Base-by-base conservation (phyloP, 805 yeast genomes). In the Ogataea methanolica region DNA sequence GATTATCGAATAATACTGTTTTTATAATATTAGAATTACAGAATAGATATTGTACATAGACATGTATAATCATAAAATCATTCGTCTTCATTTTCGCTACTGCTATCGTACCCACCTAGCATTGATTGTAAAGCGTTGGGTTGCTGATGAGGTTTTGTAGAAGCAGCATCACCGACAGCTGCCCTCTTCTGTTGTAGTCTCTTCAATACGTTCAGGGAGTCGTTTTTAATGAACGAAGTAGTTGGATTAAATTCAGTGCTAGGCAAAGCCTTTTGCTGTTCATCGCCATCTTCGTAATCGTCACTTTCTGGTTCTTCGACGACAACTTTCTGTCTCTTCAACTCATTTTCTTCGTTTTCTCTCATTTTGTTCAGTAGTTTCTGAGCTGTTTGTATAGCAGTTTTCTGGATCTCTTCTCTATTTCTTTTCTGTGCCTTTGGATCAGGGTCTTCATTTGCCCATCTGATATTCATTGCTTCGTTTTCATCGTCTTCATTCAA, bases 391-490 rank as follows among this genome's bases (percentile, higher is more conserved):
- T 77, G 75, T 42, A 80, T 63, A 0, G 88, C 82, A 35, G 65
- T 59, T 47, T 77, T 76, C 48, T 83, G 85, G 40, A 73, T 48
- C 29, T 73, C 68, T 41, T 76, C 67, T 55, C 77, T 72, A 37
- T 72, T 78, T 53, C 79, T 69, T 45, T 61, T 69, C 51, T 72
- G 76, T 4, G 88, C 83, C 4, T 65, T 66, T 0, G 94, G 94
- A 58, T 84, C 85, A 2, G 96, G 95, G 63, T 89, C 96, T 39
- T 86, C 92, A 50, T 79, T 80, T 0, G 97, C 96, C 98, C 98
- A 91, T 53, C 88, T 75, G 1, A 91, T 78, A 50, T 74, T 77
- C 39, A 91, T 65, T 0, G 83, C 76, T 52, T 86, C 96, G 48
- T 78, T 75, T 39, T 76, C 81, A 44, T 82, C 76, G 5, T 51